Conservation (phyloP, 768 basidiomycete species). For the Podaxis rugospora region DNA sequence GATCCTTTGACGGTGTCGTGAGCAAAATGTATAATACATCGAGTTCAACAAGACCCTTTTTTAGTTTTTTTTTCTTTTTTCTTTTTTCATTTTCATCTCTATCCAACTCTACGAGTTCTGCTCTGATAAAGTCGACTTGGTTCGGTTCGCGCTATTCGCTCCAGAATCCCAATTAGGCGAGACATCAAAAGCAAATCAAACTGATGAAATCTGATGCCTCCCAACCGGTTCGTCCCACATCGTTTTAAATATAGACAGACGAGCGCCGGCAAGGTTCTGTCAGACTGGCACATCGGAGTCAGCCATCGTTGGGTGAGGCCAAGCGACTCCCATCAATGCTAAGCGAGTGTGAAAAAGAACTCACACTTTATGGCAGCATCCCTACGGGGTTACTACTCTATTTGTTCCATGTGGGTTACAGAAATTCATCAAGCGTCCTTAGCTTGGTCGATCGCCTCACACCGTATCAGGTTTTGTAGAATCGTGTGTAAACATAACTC, state of each 20-base stretch:
- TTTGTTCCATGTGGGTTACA: conserved; percentile 8
- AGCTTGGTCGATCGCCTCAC: neutral
- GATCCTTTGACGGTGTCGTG: conserved; percentile 6
- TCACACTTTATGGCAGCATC: neutral
- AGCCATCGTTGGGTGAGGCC: neutral
- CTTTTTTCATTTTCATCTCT: neutral
- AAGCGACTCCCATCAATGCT: conserved; percentile 5
- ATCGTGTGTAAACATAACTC: conserved; percentile 4
- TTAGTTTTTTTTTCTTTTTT: neutral
- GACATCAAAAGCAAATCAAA: neutral
- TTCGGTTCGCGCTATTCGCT: neutral
- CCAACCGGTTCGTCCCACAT: conserved; percentile 13
- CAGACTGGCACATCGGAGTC: neutral
- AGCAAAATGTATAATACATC: neutral
- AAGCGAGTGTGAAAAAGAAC: conserved; percentile 10
- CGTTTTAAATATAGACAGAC: conserved; percentile 12
- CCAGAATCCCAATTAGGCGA: neutral
- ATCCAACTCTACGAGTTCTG: neutral
- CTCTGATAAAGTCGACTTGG: neutral
- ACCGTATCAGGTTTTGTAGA: neutral
- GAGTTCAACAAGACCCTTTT: neutral
- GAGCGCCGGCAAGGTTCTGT: conserved; percentile 10
- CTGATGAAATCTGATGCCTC: conserved; percentile 10
- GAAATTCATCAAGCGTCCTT: neutral
- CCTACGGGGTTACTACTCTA: neutral